These are phyloP conservation scores for Colletotrichum nymphaeae DNA, from an alignment of 2,329 filamentous ascomycete genomes.

Conservation along the genomic window DNA sequence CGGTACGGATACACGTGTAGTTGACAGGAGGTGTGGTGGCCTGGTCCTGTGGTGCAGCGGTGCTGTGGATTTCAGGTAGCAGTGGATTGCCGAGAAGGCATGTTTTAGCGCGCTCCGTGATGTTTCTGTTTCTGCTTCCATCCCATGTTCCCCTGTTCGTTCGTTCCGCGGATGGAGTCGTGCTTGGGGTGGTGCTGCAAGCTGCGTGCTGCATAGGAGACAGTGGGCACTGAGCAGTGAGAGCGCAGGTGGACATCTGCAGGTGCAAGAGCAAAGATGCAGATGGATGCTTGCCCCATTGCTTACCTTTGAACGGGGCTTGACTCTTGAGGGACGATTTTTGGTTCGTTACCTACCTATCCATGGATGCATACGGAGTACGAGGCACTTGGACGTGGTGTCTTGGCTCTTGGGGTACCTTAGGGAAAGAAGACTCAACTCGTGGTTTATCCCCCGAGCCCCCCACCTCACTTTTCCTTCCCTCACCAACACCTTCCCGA, in stretches of 20 bases:
- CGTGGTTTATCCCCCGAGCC: constrained; percentile 2
- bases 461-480: not conserved
- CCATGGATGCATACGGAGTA: no score
- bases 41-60: no score
- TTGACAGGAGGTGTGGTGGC: constrained; percentile 17
- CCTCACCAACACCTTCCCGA: no score
- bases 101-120: constrained; percentile 32
- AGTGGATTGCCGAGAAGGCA: constrained; percentile 26
- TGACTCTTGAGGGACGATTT: no score
- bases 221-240: not conserved
- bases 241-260: constrained; percentile 15
- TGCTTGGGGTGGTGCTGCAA: not conserved
- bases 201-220: not conserved
- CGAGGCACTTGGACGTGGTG: no score
- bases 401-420: no score
- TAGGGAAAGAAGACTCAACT: constrained; percentile 13
- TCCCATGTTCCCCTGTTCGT: not conserved
- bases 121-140: constrained; percentile 25
- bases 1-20: no score
- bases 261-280: constrained; percentile 14
- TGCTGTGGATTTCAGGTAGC: constrained; percentile 21
- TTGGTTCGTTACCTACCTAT: no score
- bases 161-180: not conserved
- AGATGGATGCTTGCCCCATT: not conserved
- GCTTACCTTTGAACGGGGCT: no score